Conservation (phyloP, 2,329 filamentous ascomycete species). For the Tolypocladium paradoxum region DNA sequence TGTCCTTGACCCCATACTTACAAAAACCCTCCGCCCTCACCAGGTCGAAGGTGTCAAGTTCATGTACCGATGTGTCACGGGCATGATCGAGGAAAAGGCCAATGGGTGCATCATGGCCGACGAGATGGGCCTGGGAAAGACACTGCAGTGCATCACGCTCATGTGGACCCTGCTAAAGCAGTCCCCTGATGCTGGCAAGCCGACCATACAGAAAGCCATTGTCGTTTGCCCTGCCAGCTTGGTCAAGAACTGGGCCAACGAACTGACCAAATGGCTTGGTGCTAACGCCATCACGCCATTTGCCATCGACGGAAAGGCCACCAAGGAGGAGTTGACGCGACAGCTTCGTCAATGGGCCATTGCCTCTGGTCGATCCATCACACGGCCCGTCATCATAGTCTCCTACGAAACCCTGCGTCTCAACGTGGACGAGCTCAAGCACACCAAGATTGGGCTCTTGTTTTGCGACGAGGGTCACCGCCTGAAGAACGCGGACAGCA, state of each 20-base stretch:
- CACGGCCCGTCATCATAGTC: conserved; percentile 88
- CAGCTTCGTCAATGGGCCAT: conserved; percentile 95
- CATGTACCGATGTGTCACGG: conserved; percentile 87
- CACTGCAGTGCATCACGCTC: conserved; percentile 88
- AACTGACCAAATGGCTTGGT: conserved; percentile 92
- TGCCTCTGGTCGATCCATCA: conserved; percentile 77
- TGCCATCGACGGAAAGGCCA: conserved; percentile 91
- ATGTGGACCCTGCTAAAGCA: conserved; percentile 97
- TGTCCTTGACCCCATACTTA: conserved; percentile 82
- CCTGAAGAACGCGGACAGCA: conserved; percentile 91
- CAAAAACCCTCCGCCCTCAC: conserved; percentile 88
- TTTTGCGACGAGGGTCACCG: conserved; percentile 96
- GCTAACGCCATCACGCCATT: conserved; percentile 86
- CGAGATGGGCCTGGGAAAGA: conserved; percentile 97
- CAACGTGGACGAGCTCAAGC: conserved; percentile 80
- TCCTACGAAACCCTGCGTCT: conserved; percentile 93
- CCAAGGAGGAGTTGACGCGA: conserved; percentile 82
- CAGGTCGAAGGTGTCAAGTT: conserved; percentile 98
- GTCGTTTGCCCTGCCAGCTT: conserved; percentile 95
- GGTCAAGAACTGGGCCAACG: conserved; percentile 96
- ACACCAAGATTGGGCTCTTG: conserved; percentile 83
- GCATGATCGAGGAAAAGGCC: conserved; percentile 87
- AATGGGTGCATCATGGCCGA: conserved; percentile 99
- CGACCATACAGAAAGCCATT: conserved; percentile 91
- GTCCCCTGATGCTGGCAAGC: conserved; percentile 85